A percentile compares a stretch with the other conserved stretches of the same genome.
Evolutionary conservation across 2,329 filamentous ascomycete genomes (phyloP).

Genomic region (Aureobasidium sp.): DNA sequence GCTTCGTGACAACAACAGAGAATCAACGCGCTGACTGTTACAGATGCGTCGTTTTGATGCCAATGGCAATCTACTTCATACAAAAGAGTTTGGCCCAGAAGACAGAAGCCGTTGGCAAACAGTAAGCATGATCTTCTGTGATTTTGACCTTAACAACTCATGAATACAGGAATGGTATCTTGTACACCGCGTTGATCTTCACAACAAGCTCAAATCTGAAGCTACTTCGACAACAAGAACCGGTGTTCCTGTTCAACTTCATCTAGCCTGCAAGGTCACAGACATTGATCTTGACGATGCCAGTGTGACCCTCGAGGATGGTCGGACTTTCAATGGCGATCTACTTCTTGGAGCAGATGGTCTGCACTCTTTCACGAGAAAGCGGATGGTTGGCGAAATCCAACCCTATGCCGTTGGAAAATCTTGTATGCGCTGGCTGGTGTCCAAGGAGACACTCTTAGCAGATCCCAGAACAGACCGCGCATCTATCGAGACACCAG

Average conservation of each 20-base stretch:
- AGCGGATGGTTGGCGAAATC: not conserved
- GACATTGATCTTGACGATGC: constrained; percentile 1
- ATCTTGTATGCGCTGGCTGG: constrained; percentile 6
- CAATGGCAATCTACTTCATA: not conserved
- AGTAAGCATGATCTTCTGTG: not conserved
- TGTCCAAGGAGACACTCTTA: not conserved
- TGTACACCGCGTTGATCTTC: constrained; percentile 5
- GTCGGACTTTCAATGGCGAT: not conserved
- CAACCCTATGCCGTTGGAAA: constrained; percentile 6
- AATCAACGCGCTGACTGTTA: not conserved
- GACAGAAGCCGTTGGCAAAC: constrained; percentile 6
- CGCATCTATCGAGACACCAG: not conserved
- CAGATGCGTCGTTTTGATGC: constrained; percentile 6
- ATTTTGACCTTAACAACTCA: not conserved
- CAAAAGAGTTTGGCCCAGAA: not conserved
- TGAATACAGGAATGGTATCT: constrained; percentile 1
- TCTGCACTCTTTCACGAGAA: constrained; percentile 1
- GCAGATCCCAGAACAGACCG: not conserved
- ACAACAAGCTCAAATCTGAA: constrained; percentile 7
- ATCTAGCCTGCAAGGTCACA: not conserved
- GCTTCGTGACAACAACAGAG: too few species aligned
- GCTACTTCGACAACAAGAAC: not conserved
- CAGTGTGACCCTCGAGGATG: not conserved
- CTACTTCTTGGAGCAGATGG: constrained; percentile 9
- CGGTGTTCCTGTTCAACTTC: constrained; percentile 2